Evolutionary conservation across 192 early-diverging fungal species (phyloP), one percentile per base, ranked within the genome.

Genomic region (Umbelopsis isabellina): DNA sequence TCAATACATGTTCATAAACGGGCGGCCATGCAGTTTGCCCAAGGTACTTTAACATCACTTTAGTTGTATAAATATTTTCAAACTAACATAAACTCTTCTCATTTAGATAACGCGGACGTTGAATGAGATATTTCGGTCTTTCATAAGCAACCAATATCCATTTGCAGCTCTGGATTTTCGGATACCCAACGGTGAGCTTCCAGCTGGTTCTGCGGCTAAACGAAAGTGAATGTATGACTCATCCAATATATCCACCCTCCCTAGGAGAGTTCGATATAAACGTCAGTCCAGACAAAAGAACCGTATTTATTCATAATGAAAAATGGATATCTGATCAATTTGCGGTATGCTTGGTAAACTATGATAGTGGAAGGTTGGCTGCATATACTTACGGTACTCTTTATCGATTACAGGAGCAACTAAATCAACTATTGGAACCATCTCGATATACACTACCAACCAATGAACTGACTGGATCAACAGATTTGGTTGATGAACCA

Each of bases 261-360:
- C 6, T 41, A 41, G 37, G 37, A 41, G 37, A 48, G n/a, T 48
- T 92, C 33, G 96, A 99, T 85, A 93, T 97, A 30, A 99, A 99
- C 68, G 85, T 99, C 23, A 94, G 92, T 23, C 97, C 97, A 1
- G 93, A 99, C 75, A 99, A 99, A 70, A 87, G 96, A 33, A 97
- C 91, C 0, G 84, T 99, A 20, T 81, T 97, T 72, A 73, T 99
- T 11, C 89, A 96, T 50, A 80, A 92, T 46, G 97, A 99, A 65
- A 73, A 81, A 8, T 61, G 70, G 53, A 52, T 94, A 33, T 50
- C 85, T 3, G 83, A 90, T 18, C 69, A 71, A 22, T 71, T 91
- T 22, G 68, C 74, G 70, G 87, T 87, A 69, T 46, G 33, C 22
- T 45, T 33, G 8, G 33, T 12, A 67, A 8, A 30, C 9, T 50